These are phyloP conservation scores for Termitomyces sp. DNA, from an alignment of 1,284 basidiomycete genomes.

Conservation along the genomic window DNA sequence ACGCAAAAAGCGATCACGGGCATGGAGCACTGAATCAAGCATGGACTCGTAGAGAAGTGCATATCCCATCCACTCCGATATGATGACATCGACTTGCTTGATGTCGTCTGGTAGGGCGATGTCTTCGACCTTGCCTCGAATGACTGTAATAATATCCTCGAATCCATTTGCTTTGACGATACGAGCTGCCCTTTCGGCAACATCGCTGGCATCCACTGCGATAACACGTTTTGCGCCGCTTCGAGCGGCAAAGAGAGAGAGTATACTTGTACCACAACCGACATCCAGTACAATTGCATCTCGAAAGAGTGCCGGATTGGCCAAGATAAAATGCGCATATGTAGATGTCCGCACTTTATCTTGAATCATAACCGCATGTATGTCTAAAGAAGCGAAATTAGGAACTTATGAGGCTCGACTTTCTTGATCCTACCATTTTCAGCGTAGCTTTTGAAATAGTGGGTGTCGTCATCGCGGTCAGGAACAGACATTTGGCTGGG, in stretches of 20 bases:
- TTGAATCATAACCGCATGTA: constrained; percentile 75
- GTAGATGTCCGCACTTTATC: constrained; percentile 92
- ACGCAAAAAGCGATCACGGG: constrained; percentile 81
- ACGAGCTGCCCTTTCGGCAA: constrained; percentile 77
- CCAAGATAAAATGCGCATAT: constrained; percentile 88
- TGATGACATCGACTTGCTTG: constrained; percentile 84
- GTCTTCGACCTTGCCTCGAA: constrained; percentile 86
- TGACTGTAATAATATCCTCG: constrained; percentile 72
- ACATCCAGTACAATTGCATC: constrained; percentile 92
- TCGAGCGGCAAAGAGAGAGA: constrained; percentile 89
- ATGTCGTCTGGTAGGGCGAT: constrained; percentile 66
- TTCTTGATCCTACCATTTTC: constrained; percentile 63
- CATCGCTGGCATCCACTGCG: constrained; percentile 88
- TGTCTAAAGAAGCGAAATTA: constrained; percentile 41
- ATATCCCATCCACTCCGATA: constrained; percentile 99
- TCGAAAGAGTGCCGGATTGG: constrained; percentile 79
- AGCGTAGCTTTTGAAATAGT: constrained; percentile 95
- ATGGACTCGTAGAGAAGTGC: constrained; percentile 93
- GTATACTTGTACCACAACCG: constrained; percentile 91
- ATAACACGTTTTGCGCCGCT: constrained; percentile 92
- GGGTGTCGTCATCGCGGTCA: constrained; percentile 77
- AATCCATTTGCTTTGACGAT: constrained; percentile 83
- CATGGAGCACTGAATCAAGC: constrained; percentile 90
- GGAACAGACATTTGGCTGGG: constrained; percentile 26
- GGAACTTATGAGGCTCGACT: neutral